Conservation (phyloP, 345 rosid species). For the Balakata baccata region DNA sequence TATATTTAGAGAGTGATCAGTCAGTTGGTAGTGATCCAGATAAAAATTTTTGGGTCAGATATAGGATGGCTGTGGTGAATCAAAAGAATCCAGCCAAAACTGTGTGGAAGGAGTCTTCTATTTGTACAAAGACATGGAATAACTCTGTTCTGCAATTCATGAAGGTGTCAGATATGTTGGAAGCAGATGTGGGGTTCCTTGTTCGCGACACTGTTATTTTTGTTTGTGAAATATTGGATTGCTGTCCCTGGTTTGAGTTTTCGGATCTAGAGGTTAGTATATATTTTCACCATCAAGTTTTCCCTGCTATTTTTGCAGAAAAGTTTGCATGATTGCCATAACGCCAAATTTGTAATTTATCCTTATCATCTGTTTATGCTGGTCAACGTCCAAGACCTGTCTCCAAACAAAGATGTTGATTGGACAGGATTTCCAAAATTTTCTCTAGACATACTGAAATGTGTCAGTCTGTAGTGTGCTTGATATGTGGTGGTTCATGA, state of each 20-base stretch:
- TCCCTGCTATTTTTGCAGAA: not conserved
- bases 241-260: conserved; percentile 97
- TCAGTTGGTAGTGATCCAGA: conserved; percentile 86
- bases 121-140: conserved; percentile 99
- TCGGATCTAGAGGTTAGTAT: conserved; percentile 86
- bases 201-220: conserved; percentile 97
- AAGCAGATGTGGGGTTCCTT: conserved; percentile 98
- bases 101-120: conserved; percentile 99
- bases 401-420: not conserved
- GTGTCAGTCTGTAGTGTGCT: not conserved
- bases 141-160: conserved; percentile 97
- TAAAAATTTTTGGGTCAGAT: conserved; percentile 98
- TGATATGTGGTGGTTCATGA: no score
- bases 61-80: conserved; percentile 95
- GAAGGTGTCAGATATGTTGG: conserved; percentile 99
- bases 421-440: not conserved
- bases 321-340: not conserved
- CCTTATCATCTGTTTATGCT: not conserved
- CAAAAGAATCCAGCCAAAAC: conserved; percentile 91
- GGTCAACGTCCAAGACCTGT: not conserved
- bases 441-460: not conserved
- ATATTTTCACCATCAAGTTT: conserved; percentile 1
- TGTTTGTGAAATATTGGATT: conserved; percentile 95
- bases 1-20: conserved; percentile 97
- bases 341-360: not conserved